Percentiles rank a stretch among this genome's conserved stretches.
phyloP scores from a whole-genome alignment of 768 basidiomycete genomes.

The Pulveroboletus sp. region DNA sequence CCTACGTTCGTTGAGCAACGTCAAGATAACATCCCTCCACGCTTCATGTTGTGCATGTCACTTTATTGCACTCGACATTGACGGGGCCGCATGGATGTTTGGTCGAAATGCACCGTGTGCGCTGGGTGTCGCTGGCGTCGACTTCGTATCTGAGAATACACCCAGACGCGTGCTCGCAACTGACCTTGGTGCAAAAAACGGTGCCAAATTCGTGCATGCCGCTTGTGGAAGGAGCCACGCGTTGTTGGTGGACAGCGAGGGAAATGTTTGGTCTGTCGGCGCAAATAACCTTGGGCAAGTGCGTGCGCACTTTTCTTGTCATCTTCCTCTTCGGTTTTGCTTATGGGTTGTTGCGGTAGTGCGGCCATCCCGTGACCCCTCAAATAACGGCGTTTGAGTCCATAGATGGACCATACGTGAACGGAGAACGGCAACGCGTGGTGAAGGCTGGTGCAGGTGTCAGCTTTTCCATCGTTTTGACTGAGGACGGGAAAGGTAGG shows the following conservation, averaged over 20 bases:
- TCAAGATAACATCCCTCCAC: constrained; percentile 70
- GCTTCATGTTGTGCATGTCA: constrained; percentile 77
- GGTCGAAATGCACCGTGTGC: constrained; percentile 76
- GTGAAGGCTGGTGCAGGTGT: constrained; percentile 78
- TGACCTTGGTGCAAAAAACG: constrained; percentile 57
- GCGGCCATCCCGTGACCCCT: constrained; percentile 63
- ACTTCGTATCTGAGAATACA: constrained; percentile 69
- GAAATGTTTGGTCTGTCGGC: constrained; percentile 82
- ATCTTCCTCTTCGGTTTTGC: background rate
- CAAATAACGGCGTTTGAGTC: constrained; percentile 67
- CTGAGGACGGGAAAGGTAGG: constrained; percentile 77
- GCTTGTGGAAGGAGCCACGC: constrained; percentile 84
- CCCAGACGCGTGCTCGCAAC: constrained; percentile 59
- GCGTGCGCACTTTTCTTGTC: constrained; percentile 14
- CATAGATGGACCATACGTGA: constrained; percentile 55
- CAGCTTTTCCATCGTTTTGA: constrained; percentile 81
- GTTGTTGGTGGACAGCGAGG: constrained; percentile 77
- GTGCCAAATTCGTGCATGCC: constrained; percentile 71
- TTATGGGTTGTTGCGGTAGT: constrained; percentile 40
- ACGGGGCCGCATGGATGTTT: constrained; percentile 86
- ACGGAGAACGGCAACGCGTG: constrained; percentile 62
- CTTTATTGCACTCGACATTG: constrained; percentile 67
- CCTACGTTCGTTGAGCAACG: constrained; percentile 81
- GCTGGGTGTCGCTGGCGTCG: constrained; percentile 58
- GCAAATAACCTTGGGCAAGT: constrained; percentile 83